Conservation (phyloP, 192 early-diverging fungal genomes). For the Fimicolochytrium jonesii region DNA sequence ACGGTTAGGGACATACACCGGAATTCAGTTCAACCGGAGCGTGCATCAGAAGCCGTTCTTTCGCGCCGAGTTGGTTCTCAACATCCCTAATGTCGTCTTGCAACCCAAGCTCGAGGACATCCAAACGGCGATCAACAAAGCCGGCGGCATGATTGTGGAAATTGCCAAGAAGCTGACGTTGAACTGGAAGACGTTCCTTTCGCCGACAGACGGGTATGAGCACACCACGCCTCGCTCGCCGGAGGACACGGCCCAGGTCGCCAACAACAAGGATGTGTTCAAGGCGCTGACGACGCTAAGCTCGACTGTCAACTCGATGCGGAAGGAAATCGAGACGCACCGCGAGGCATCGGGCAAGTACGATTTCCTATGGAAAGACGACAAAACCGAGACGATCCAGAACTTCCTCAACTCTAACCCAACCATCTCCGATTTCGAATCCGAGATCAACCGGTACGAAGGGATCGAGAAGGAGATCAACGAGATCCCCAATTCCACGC, state of each 20-base stretch:
- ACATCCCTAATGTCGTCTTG: constrained; percentile 59
- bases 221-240: constrained; percentile 39
- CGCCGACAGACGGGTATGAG: constrained; percentile 40
- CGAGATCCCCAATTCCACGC: constrained; percentile 53
- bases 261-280: constrained; percentile 63
- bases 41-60: constrained; percentile 56
- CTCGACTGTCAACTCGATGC: constrained; percentile 59
- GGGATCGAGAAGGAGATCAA: constrained; percentile 55
- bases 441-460: constrained; percentile 61
- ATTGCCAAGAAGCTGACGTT: constrained; percentile 54
- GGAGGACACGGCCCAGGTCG: constrained; percentile 60
- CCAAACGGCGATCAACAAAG: constrained; percentile 53
- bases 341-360: constrained; percentile 61
- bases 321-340: constrained; percentile 58
- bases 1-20: constrained; percentile 54
- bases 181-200: constrained; percentile 51
- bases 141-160: constrained; percentile 52
- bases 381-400: constrained; percentile 59
- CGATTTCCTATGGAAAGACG: constrained; percentile 65
- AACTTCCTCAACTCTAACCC: constrained; percentile 52
- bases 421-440: constrained; percentile 60
- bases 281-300: constrained; percentile 53
- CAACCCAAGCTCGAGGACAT: constrained; percentile 65
- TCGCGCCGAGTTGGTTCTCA: constrained; percentile 52
- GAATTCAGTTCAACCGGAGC: constrained; percentile 54